Evolutionary conservation across 2,329 filamentous ascomycete genomes (phyloP).

Genomic region (Neospermospora avenae): DNA sequence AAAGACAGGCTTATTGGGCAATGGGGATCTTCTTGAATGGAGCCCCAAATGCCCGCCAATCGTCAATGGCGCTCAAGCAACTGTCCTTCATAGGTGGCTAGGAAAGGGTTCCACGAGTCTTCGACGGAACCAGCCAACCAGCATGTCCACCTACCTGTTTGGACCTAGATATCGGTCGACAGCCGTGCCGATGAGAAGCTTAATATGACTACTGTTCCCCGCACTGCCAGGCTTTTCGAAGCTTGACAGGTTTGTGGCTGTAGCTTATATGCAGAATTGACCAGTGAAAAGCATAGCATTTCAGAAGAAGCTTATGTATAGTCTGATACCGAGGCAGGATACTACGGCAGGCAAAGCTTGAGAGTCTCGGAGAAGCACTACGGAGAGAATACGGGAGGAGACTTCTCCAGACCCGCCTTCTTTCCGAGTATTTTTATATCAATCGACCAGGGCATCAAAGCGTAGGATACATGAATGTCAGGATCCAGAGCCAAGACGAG

Average conservation of each 20-base stretch:
- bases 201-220: not conserved
- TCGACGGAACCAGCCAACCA: not conserved
- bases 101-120: not conserved
- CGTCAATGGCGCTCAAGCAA: not conserved
- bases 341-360: not conserved
- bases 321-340: not conserved
- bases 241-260: not conserved
- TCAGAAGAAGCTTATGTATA: not conserved
- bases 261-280: not conserved
- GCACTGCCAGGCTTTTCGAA: not conserved
- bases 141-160: conserved; percentile 5
- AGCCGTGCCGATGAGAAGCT: not conserved
- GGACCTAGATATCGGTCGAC: not conserved
- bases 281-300: not conserved
- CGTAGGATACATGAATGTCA: too few species aligned
- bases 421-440: too few species aligned
- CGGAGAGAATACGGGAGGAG: not conserved
- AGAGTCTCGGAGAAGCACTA: not conserved
- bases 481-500: too few species aligned
- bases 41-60: not conserved
- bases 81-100: not conserved
- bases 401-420: too few species aligned
- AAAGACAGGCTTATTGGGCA: not conserved
- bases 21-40: not conserved
- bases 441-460: too few species aligned